Evolutionary conservation across 257 asterid genomes (phyloP).

Genomic region (Nyctanthes arbortristis): DNA sequence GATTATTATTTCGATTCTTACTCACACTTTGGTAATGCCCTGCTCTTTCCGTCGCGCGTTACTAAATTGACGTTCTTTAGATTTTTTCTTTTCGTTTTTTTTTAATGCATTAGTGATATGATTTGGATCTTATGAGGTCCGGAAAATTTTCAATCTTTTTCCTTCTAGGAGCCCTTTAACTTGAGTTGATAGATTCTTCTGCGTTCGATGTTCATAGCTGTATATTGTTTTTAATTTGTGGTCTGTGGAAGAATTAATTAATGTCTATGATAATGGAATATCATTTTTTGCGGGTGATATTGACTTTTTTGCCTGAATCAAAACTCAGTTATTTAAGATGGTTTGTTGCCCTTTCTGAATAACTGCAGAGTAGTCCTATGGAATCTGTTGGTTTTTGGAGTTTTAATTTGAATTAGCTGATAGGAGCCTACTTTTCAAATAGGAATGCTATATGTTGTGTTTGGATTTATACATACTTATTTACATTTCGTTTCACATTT

Average conservation of each 20-base stretch:
- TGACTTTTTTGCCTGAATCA: not conserved
- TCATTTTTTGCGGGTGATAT: not conserved
- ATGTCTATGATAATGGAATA: not conserved
- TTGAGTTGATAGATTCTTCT: not conserved
- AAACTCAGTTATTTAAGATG: not conserved
- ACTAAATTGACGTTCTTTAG: not conserved
- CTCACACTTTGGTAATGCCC: constrained; percentile 77
- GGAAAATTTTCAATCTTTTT: not conserved
- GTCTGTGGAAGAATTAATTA: not conserved
- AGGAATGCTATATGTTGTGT: not conserved
- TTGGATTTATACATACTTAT: not conserved
- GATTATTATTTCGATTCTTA: constrained; percentile 97
- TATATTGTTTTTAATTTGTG: not conserved
- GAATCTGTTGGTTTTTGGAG: not conserved
- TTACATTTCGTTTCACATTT: not conserved
- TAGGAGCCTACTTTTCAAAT: not conserved
- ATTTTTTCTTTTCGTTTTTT: not conserved
- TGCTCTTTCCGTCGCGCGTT: not conserved
- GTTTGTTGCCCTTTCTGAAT: not conserved
- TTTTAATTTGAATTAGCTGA: not conserved
- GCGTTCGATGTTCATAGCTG: not conserved
- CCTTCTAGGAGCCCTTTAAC: not conserved
- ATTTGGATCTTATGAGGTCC: not conserved
- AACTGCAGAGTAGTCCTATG: not conserved
- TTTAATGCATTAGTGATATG: not conserved